Conservation (phyloP, 1,139 yeast genomes). For the Taphrina wiesneri region DNA sequence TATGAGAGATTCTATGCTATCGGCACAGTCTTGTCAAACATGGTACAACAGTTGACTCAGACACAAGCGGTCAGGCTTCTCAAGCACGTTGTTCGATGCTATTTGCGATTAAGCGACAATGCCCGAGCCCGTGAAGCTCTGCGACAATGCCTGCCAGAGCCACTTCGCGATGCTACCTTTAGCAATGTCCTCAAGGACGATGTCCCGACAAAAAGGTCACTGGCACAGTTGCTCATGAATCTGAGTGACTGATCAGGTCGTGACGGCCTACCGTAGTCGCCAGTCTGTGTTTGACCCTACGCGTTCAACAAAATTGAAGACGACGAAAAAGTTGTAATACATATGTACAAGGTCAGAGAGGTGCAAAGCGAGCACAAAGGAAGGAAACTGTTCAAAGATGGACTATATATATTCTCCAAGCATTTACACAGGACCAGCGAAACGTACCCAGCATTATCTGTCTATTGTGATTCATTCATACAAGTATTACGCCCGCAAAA, state of each 20-base stretch:
- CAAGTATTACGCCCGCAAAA: background rate
- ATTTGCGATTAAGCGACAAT: conserved; percentile 85
- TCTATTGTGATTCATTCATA: background rate
- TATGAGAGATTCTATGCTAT: conserved; percentile 94
- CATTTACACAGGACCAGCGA: background rate
- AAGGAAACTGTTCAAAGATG: background rate
- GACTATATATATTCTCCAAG: background rate
- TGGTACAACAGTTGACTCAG: conserved; percentile 80
- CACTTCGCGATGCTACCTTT: conserved; percentile 88
- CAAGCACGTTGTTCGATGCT: conserved; percentile 93
- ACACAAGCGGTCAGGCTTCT: conserved; percentile 76
- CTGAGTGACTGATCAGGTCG: conserved; percentile 48
- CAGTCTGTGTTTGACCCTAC: too few relatives aligned
- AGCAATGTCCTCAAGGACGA: conserved; percentile 78
- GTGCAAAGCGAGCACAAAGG: background rate
- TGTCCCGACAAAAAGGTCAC: conserved; percentile 79
- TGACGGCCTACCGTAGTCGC: too few relatives aligned
- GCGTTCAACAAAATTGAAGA: too few relatives aligned
- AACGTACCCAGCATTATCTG: background rate
- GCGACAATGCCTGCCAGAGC: conserved; percentile 80
- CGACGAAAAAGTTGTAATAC: background rate
- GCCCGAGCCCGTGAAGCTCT: conserved; percentile 86
- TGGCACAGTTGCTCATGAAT: conserved; percentile 77
- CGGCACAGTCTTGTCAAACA: conserved; percentile 78
- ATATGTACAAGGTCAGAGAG: background rate